These are phyloP conservation scores for Phragmites australis DNA, from an alignment of 176 grass and related monocot species.

Conservation along the genomic window DNA sequence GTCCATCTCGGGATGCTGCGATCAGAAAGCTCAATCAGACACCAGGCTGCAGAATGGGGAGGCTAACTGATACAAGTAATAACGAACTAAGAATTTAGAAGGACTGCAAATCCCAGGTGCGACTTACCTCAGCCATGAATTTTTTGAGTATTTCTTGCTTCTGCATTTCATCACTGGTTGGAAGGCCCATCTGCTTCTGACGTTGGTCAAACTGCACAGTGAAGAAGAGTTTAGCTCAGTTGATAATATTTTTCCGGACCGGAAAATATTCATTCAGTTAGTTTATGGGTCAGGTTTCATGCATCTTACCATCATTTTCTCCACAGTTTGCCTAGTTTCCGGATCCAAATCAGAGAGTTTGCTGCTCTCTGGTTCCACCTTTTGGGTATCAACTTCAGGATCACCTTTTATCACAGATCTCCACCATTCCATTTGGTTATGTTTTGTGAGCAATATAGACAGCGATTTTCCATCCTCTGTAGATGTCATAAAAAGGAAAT, in stretches of 20 bases:
- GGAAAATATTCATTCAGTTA: background rate
- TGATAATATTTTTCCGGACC: background rate
- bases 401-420: constrained; percentile 82
- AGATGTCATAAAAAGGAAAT: background rate
- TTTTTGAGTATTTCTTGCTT: constrained; percentile 98
- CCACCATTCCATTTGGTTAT: constrained; percentile 99
- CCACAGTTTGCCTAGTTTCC: constrained; percentile 94
- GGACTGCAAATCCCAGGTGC: no score
- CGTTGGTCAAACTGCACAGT: constrained; percentile 83
- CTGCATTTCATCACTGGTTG: constrained; percentile 89
- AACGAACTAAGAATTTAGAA: no score
- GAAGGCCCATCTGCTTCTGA: constrained; percentile 96
- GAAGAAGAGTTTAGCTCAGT: background rate
- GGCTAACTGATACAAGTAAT: no score
- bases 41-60: background rate
- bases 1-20: constrained; percentile 67
- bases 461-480: constrained; percentile 87
- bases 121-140: constrained; percentile 78
- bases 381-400: constrained; percentile 87
- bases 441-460: constrained; percentile 81
- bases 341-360: constrained; percentile 91
- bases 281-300: background rate
- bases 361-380: constrained; percentile 82
- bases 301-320: constrained; percentile 97
- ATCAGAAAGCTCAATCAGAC: constrained; percentile 10